phyloP scores from a whole-genome alignment of 2,329 filamentous ascomycete genomes.

The Cordyceps cateniannulata region DNA sequence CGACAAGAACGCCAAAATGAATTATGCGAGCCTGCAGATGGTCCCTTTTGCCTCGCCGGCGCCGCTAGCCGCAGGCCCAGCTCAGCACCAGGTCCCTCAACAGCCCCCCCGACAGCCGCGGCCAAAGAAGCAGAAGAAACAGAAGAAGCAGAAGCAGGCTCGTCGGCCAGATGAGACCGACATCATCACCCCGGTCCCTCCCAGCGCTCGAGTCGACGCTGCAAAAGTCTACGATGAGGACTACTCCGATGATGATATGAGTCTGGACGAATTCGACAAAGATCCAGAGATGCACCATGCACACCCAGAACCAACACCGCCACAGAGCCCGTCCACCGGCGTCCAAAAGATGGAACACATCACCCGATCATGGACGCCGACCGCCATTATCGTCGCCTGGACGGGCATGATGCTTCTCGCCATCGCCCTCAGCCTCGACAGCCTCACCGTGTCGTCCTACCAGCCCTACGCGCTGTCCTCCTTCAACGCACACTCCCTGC shows the following conservation, averaged over 20 bases:
- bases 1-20: not conserved
- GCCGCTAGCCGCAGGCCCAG: not conserved
- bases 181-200: not conserved
- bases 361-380: not conserved
- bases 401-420: slow-evolving; percentile 9
- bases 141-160: not conserved
- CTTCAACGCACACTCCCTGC: slow-evolving; percentile 4
- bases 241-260: not conserved
- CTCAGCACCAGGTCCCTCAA: not conserved
- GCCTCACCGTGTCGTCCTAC: not conserved
- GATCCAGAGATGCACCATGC: not conserved
- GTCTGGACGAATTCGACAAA: not conserved
- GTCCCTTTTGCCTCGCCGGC: slow-evolving; percentile 5
- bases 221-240: not conserved
- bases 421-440: slow-evolving; percentile 1
- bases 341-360: slow-evolving; percentile 8
- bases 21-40: not conserved
- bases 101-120: not conserved
- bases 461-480: slow-evolving; percentile 10
- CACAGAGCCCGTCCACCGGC: not conserved
- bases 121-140: not conserved
- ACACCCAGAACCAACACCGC: not conserved
- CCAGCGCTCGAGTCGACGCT: not conserved
- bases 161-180: not conserved
- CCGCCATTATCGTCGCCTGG: not conserved